Evolutionary conservation across 192 early-diverging fungal genomes (phyloP), one percentile per base, ranked within the genome.

Genomic region (Phlyctochytrium bullatum): DNA sequence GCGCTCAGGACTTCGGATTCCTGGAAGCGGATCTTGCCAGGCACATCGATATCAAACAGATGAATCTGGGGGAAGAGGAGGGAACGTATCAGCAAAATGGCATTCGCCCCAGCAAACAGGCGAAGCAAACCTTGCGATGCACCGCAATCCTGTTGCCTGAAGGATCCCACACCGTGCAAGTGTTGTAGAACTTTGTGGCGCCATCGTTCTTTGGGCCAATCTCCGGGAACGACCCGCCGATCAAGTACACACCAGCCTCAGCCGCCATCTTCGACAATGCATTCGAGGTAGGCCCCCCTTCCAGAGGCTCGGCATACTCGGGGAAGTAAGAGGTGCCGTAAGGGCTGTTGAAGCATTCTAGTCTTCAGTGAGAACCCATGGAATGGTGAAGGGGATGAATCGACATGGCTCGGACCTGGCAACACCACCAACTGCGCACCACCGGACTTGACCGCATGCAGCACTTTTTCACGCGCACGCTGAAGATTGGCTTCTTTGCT

Each of bases 321-420:
- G 80, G 83, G 79, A 99, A 99, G 83, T 87, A 89, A 30, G 86
- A 67, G 16, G 92, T 95, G 1, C 97, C 97, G 77, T 99, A 99
- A 6, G 94, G 95, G 17, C 91, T 94, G 77, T 99, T 99, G 86
- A 99, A 99, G 80, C 94, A 97, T 83, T 99, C 97, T 88, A 85
- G 71, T 25, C 10, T 35, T 35, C 17, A 40, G 4, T 0, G 62
- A 31, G 0, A 73, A 54, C 10, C 1, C 6, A 47, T 47, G 10
- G 40, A 20, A 59, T 1, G 16, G 34, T 30, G 25, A 56, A 17
- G 34, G 29, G 31, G 67, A 27, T 16, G 27, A 24, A 53, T 64
- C 23, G 32, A 34, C 20, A 0, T 31, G 17, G 47, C 12, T 32
- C 65, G 23, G n/a, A 80, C 80, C 91, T 35, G 95, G 97, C 17